Evolutionary conservation across 805 yeast genomes (phyloP), one percentile per base, ranked within the genome.

Genomic region (Candida piceae): DNA sequence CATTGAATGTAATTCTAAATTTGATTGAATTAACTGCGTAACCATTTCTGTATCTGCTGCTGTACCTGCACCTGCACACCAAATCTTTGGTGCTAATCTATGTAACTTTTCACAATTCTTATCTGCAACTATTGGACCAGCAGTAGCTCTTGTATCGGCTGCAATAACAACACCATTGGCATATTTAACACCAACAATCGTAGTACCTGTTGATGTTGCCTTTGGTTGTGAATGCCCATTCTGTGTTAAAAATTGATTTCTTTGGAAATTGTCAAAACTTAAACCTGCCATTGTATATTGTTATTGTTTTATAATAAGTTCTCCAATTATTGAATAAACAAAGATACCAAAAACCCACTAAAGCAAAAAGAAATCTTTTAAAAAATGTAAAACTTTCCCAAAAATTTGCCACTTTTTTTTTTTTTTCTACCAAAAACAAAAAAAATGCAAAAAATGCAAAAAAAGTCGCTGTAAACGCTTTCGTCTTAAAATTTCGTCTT

Each of bases 61-160:
- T n/a, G 98, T 93, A 62, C 98, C 98, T 3, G 98, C 98, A 55
- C 98, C 98, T 35, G 98, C 98, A 78, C 98, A 90, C 97, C 97
- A 90, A 58, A 89, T 88, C 55, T 74, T 76, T 8, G 97, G 96
- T 6, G 96, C 75, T 47, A 89, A 72, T 50, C 94, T 69, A 65
- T 90, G 97, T 47, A 93, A 71, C 64, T 90, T 90, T 57, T 88
- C 96, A 72, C 97, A 89, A 68, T 93, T 93, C 70, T 93, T 93
- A 66, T 93, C 97, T 7, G 98, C 98, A 24, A 93, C 97, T 50
- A 93, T 87, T 40, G 81, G 82, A 11, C 98, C 98, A 25, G 93
- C 82, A 3, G 98, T 93, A 39, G 98, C 97, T 66, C 98, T 81
- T 16, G 98, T 93, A 69, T 93, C 98, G 8, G 98, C 98, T 10